Percentiles rank a stretch among this genome's conserved stretches.
These are phyloP conservation scores for Dactylella cylindrospora DNA, from an alignment of 2,329 filamentous ascomycete genomes.

Conservation along the genomic window DNA sequence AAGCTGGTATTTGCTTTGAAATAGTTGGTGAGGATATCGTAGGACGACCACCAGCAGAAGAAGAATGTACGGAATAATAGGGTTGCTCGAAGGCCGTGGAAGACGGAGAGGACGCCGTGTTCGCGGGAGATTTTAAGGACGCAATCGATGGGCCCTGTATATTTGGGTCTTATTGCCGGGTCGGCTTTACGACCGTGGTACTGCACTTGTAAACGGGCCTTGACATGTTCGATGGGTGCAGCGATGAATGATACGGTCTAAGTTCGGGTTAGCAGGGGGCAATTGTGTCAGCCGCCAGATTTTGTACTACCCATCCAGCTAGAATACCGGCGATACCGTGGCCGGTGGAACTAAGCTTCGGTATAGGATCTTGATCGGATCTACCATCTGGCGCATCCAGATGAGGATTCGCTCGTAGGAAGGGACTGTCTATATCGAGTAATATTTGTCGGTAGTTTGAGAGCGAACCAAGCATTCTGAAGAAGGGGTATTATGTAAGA, in stretches of 20 bases:
- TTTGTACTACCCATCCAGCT: constrained; percentile 63
- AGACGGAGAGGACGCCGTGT: constrained; percentile 79
- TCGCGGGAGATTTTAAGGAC: constrained; percentile 53
- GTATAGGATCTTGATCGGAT: constrained; percentile 53
- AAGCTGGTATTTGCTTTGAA: constrained; percentile 69
- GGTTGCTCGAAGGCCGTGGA: constrained; percentile 81
- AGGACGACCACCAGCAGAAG: constrained; percentile 98
- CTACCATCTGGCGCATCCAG: constrained; percentile 45
- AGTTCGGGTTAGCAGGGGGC: background rate
- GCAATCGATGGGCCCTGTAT: constrained; percentile 85
- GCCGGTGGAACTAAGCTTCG: constrained; percentile 68
- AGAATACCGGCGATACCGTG: constrained; percentile 85
- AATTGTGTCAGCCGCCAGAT: background rate
- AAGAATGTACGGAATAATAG: constrained; percentile 89
- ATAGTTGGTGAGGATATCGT: constrained; percentile 75
- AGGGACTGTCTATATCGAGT: constrained; percentile 59
- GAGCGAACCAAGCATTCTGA: constrained; percentile 81
- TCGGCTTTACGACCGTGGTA: constrained; percentile 65
- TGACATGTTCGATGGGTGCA: constrained; percentile 91
- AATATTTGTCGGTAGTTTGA: constrained; percentile 85
- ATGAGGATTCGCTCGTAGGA: constrained; percentile 50
- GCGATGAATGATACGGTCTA: constrained; percentile 86
- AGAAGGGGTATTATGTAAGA: constrained; percentile 39
- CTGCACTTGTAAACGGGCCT: constrained; percentile 90
- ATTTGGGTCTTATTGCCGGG: constrained; percentile 73